Evolutionary conservation across 2,329 filamentous ascomycete genomes (phyloP).

Genomic region (Cercospora brassicicola): DNA sequence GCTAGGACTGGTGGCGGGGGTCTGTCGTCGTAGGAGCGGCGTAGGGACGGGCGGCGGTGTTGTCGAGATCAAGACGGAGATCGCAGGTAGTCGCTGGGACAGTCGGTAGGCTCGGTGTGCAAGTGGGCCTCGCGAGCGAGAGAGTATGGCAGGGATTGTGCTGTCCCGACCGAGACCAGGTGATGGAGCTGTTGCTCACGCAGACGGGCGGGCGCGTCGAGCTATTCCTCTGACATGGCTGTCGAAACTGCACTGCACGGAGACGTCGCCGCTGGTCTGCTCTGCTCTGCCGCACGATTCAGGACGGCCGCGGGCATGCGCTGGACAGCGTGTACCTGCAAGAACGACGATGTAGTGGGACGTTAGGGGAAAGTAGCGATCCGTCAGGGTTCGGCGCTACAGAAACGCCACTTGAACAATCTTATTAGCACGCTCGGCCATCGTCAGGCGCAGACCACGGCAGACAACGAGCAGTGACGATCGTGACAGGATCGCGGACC

Average conservation of each 20-base stretch:
- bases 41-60: slow-evolving; percentile 8
- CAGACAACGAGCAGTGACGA: not conserved
- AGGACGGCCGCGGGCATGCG: not conserved
- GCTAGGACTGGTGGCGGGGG: not conserved
- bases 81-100: not conserved
- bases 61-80: not conserved
- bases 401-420: not conserved
- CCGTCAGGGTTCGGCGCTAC: not conserved
- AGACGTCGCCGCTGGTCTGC: not conserved
- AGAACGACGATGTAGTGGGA: not conserved
- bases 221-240: not conserved
- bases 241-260: not conserved
- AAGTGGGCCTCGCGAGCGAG: not conserved
- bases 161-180: not conserved
- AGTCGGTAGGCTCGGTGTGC: not conserved
- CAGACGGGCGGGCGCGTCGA: not conserved
- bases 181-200: not conserved
- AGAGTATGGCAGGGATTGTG: not conserved
- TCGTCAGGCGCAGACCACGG: not conserved
- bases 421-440: not conserved
- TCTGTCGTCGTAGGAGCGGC: not conserved
- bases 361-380: not conserved
- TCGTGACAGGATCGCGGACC: not conserved
- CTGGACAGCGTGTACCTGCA: not conserved
- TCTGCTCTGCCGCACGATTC: not conserved